These are phyloP conservation scores for Nicotiana sylvestris DNA, from an alignment of 257 asterid genomes.

Conservation along the genomic window DNA sequence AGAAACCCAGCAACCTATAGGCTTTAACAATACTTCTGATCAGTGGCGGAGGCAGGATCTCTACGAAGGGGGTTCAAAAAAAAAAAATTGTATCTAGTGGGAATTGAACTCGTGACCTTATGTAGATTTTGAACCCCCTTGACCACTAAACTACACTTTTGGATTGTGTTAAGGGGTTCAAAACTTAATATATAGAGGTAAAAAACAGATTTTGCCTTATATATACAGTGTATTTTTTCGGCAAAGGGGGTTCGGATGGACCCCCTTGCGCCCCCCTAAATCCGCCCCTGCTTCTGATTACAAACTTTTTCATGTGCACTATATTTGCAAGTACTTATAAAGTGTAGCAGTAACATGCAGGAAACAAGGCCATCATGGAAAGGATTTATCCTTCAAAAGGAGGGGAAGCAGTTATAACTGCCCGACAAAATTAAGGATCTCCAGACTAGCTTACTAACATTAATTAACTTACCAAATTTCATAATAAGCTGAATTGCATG, in stretches of 20 bases:
- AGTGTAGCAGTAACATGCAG: constrained; percentile 2
- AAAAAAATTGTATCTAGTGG: too few species aligned
- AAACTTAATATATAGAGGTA: too few species aligned
- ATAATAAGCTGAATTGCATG: constrained; percentile 81
- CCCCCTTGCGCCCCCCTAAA: too few species aligned
- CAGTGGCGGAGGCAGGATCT: too few species aligned
- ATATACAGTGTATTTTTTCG: too few species aligned
- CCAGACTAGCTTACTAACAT: not conserved
- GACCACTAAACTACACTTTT: too few species aligned
- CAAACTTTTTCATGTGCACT: not conserved
- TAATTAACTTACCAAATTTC: constrained; percentile 62
- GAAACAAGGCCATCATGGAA: not conserved
- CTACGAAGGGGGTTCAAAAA: too few species aligned
- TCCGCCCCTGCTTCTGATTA: not conserved
- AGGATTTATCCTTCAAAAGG: not conserved
- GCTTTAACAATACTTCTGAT: not conserved
- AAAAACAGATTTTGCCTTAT: too few species aligned
- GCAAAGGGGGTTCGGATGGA: too few species aligned
- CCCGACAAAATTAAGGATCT: not conserved
- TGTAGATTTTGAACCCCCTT: too few species aligned
- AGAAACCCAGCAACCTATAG: not conserved
- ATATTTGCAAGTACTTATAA: not conserved
- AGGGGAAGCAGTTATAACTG: not conserved
- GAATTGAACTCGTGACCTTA: too few species aligned
- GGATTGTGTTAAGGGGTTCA: too few species aligned